Evolutionary conservation across 768 basidiomycete species (phyloP), one percentile per base, ranked within the genome.

Genomic region (Phaeotremella fagi): DNA sequence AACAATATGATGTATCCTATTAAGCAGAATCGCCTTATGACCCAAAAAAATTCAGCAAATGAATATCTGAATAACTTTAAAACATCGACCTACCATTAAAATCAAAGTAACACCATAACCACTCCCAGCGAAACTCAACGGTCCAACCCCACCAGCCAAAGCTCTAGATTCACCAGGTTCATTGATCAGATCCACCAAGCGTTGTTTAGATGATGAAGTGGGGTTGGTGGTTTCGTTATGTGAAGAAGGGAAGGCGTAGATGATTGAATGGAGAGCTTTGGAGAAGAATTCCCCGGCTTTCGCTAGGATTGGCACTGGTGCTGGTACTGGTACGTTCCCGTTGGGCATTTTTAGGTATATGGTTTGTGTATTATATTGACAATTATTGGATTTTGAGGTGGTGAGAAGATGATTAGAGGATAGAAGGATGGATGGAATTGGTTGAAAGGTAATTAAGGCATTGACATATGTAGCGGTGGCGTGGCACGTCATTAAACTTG

Each of bases 1-100:
- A 27, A 71, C 67, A 37, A 71, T 67, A 48, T 71, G 64, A 33
- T 71, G 70, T 45, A 71, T 68, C 2, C 70, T 59, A 41, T 69
- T 71, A 22, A 71, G 55, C 20, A 71, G 51, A 22, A 71, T 57
- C 4, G 57, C 70, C 70, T 71, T 35, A 16, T 1, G 38, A 41
- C 38, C 22, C 38, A 14, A 18, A 6, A 12, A 22, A 12, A 31
- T 11, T 15, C 45, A 15, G 24, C 20, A 16, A 7, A 7, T 26
- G 28, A 26, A 26, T 16, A 33, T n/a, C 11, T 35, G 33, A 35
- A 14, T 24, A 22, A 31, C 16, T 12, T 15, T 26, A 0, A n/a
- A n/a, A n/a, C n/a, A n/a, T n/a, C n/a, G 18, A 60, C 64, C 47
- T 43, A 71, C 70, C 67, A 67, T 69, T 29, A 71, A 28, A 23